Percentiles rank a stretch among this genome's conserved stretches.
Evolutionary conservation across 257 asterid genomes (phyloP).

Genomic region (Fraxinus pennsylvanica): DNA sequence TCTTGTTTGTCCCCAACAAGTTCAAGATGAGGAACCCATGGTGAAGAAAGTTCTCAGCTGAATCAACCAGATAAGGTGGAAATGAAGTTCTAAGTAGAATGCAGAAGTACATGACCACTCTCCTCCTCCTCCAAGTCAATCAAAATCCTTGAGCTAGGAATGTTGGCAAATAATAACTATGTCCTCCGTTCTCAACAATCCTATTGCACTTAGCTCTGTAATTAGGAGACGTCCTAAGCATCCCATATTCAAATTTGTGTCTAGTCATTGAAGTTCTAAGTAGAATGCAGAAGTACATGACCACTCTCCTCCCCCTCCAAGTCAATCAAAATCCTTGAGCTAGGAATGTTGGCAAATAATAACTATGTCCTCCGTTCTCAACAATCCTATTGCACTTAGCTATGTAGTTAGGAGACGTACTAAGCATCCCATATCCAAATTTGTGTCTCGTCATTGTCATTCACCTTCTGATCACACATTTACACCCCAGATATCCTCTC

Average conservation of each 20-base stretch:
- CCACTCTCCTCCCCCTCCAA: not conserved
- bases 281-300: not conserved
- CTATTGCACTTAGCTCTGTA: too few species aligned
- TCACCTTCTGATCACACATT: not conserved
- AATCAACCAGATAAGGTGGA: not conserved
- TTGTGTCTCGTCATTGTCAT: not conserved
- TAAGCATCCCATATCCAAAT: not conserved
- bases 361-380: not conserved
- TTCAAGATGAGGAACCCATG: not conserved
- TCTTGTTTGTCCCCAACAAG: not conserved
- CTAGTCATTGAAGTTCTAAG: not conserved
- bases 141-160: not conserved
- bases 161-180: not conserved
- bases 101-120: not conserved
- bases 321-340: not conserved
- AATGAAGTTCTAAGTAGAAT: not conserved
- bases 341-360: not conserved
- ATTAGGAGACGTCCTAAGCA: not conserved
- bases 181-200: not conserved
- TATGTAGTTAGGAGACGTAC: not conserved
- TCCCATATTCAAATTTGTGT: not conserved
- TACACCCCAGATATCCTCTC: not conserved
- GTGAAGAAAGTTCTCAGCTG: not conserved
- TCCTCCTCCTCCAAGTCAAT: not conserved
- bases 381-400: not conserved